Conservation (phyloP, 2,329 filamentous ascomycete genomes). For the Iodosphaeria phyllophila region DNA sequence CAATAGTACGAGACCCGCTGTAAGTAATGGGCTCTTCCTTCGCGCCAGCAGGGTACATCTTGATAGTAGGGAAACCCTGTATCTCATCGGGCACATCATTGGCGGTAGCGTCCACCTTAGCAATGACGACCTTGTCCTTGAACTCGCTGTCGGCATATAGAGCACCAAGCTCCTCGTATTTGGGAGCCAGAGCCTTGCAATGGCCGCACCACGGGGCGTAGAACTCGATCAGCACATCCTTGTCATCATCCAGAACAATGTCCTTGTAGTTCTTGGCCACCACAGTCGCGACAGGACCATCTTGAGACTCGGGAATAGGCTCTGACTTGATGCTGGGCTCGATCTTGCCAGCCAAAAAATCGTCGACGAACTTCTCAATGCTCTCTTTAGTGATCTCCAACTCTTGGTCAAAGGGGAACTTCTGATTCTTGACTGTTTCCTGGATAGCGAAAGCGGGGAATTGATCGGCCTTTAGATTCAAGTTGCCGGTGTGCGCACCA, state of each 20-base stretch:
- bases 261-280: conserved; percentile 91
- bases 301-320: conserved; percentile 83
- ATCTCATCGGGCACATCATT: conserved; percentile 98
- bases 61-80: conserved; percentile 96
- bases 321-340: conserved; percentile 97
- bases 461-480: conserved; percentile 88
- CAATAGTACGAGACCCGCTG: conserved; percentile 68
- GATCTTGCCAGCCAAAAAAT: conserved; percentile 73
- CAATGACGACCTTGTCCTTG: conserved; percentile 73
- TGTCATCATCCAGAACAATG: conserved; percentile 77
- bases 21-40: conserved; percentile 80
- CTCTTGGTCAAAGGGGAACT: conserved; percentile 83
- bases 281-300: conserved; percentile 70
- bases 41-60: conserved; percentile 80
- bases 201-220: conserved; percentile 99
- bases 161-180: conserved; percentile 81
- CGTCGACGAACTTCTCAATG: conserved; percentile 68
- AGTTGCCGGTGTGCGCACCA: conserved; percentile 86
- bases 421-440: conserved; percentile 85
- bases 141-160: conserved; percentile 62
- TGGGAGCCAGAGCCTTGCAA: conserved; percentile 94
- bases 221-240: conserved; percentile 96
- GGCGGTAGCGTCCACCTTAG: conserved; percentile 89
- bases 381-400: conserved; percentile 54
- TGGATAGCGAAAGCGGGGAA: conserved; percentile 98